Conservation (phyloP, 108 stramenopile genomes). For the Parmales sp. region DNA sequence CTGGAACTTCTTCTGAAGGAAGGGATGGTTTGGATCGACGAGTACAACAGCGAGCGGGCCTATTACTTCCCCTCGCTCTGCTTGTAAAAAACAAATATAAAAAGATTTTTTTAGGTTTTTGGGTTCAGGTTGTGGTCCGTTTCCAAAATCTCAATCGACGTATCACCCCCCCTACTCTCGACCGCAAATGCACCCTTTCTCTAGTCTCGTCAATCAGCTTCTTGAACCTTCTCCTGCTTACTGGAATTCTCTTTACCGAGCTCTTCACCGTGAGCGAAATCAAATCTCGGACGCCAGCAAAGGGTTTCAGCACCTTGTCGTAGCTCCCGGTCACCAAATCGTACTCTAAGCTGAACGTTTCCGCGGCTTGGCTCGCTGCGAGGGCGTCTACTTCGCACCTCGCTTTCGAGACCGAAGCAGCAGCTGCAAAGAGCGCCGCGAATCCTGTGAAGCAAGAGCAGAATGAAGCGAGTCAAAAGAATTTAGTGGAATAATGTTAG, state of each 20-base stretch:
- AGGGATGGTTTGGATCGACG: constrained; percentile 78
- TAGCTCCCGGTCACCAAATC: constrained; percentile 37
- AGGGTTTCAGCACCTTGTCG: constrained; percentile 60
- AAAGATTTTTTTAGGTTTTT: no score
- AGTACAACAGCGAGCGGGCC: constrained; percentile 34
- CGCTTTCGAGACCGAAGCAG: constrained; percentile 78
- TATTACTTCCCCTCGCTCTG: no score
- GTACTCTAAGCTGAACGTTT: constrained; percentile 66
- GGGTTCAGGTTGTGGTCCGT: no score
- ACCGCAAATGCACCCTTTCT: no score
- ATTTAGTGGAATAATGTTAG: no score
- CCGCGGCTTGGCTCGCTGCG: constrained; percentile 66
- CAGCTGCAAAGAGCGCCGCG: constrained; percentile 66
- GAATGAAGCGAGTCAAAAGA: no score
- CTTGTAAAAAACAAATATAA: no score
- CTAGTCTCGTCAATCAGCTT: no score
- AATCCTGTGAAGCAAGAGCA: constrained; percentile 46
- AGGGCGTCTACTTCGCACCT: constrained; percentile 72
- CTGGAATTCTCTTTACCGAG: neutral
- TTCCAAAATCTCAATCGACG: no score
- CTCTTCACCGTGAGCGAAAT: constrained; percentile 30
- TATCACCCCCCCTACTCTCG: no score
- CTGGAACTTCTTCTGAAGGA: constrained; percentile 54
- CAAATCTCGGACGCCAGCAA: constrained; percentile 52
- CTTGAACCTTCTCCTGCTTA: neutral